Evolutionary conservation across 192 early-diverging fungal species (phyloP).

Genomic region (Obelidium mucronatum): DNA sequence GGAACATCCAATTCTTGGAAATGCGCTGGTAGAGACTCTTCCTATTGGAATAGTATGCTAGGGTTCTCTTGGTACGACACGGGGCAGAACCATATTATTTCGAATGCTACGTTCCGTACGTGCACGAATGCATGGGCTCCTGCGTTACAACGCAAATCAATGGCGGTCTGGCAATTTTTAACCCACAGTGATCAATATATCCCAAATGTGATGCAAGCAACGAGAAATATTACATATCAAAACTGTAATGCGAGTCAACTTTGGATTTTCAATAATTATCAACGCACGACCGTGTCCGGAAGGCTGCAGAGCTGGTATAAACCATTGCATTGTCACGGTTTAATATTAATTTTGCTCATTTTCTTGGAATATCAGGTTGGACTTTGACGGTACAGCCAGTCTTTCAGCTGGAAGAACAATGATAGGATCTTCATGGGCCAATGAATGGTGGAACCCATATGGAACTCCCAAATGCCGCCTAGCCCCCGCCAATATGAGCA

Average conservation of each 20-base stretch:
- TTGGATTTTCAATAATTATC: slow-evolving; percentile 12
- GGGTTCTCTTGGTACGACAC: slow-evolving; percentile 31
- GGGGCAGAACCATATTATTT: slow-evolving; percentile 39
- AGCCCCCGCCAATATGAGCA: neutral
- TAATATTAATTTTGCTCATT: no score
- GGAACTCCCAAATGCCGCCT: neutral
- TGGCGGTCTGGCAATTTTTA: slow-evolving; percentile 11
- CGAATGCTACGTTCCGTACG: slow-evolving; percentile 39
- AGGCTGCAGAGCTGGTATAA: neutral
- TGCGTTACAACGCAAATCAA: neutral
- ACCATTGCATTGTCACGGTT: no score
- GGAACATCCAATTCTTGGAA: neutral
- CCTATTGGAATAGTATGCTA: neutral
- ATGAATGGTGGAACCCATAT: slow-evolving; percentile 39
- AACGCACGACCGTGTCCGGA: neutral
- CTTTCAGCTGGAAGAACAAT: slow-evolving; percentile 8
- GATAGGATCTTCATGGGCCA: slow-evolving; percentile 39
- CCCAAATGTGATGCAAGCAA: slow-evolving; percentile 38
- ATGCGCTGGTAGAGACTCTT: neutral
- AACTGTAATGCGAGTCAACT: slow-evolving; percentile 19
- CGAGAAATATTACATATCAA: slow-evolving; percentile 35
- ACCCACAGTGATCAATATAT: slow-evolving; percentile 40
- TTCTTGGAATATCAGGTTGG: no score
- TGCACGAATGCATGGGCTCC: slow-evolving; percentile 23
- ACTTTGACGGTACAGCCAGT: slow-evolving; percentile 32